Percentiles rank a stretch among this genome's conserved stretches.
Evolutionary conservation across 140 eudicot species (phyloP).

Genomic region (Bidens hawaiensis): DNA sequence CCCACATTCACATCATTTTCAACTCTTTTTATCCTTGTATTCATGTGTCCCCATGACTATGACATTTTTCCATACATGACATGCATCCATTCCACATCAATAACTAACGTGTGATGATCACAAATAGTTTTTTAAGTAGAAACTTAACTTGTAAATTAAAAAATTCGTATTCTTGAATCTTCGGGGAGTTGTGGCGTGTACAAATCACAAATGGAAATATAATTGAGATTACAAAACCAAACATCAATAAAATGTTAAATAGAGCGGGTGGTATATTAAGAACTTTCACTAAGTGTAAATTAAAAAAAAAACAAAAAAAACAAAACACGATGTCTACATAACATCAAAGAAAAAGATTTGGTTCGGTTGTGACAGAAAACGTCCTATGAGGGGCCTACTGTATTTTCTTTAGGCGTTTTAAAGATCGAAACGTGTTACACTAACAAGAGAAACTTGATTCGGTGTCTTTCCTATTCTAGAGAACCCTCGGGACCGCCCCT

Average conservation of each 20-base stretch:
- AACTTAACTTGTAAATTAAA: background rate
- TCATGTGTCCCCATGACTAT: background rate
- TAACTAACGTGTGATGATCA: background rate
- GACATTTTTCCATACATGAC: conserved; percentile 3
- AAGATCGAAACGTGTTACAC: background rate
- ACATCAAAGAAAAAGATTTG: no score
- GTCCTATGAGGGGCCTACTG: no score
- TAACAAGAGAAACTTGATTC: background rate
- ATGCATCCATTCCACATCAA: background rate
- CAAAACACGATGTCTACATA: no score
- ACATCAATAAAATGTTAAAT: background rate
- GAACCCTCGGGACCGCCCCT: background rate
- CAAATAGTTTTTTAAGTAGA: background rate
- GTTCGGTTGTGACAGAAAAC: no score
- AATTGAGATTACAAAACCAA: background rate
- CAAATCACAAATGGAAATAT: background rate
- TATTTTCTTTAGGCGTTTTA: no score
- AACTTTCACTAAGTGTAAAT: no score
- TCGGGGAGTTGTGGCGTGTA: conserved; percentile 1
- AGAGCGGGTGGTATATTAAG: background rate
- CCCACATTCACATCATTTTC: conserved; percentile 3
- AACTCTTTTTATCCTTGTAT: background rate
- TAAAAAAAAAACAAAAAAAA: no score
- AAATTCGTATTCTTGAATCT: background rate
- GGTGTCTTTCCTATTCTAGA: no score